Evolutionary conservation across 208 protist species (phyloP), one percentile per base, ranked within the genome.

Genomic region (Trypanosoma mega): DNA sequence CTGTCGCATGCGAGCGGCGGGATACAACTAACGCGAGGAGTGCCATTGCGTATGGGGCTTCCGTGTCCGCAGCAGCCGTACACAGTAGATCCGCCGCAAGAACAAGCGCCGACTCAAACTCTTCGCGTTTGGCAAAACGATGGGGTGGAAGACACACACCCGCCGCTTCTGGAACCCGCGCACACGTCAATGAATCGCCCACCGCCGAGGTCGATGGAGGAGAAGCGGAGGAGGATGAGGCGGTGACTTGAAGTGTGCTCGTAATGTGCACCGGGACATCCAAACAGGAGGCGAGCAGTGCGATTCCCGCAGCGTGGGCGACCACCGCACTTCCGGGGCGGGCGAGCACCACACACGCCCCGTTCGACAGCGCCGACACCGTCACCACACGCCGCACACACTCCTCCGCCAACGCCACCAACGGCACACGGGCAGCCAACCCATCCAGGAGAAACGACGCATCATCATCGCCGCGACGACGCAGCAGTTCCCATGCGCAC

Each of bases 41-140:
- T 2, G 82, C 76, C 24, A 31, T 18, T 14, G 84, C 29, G 46
- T 68, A 76, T 0, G 71, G 73, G 1, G 63, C 60, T 31, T 72
- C 69, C 14, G 53, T 65, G 30, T 82, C 76, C 0, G 59, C 66
- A 7, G 78, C 62, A 20, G 64, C 43, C 9, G 82, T 65, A 58
- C 70, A 81, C 16, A 95, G 73, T 7, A 95, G 41, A 52, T 95
- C 88, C 1, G 72, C 71, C 9, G 88, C 80, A 39, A 92, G 50
- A 46, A 68, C 65, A 12, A 95, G 71, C 2, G 80, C 80, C 4
- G 37, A 63, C 18, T 92, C 78, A 52, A 89, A 90, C 31, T 83
- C 73, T 12, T 47, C 55, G 34, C 72, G 55, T 21, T 33, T 57
- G 2, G 20, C 21, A 36, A 87, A 86, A 0, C 49, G 9, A 34